These are phyloP conservation scores for Pythium sp. DNA, from an alignment of 352 stramenopile genomes.

Conservation along the genomic window DNA sequence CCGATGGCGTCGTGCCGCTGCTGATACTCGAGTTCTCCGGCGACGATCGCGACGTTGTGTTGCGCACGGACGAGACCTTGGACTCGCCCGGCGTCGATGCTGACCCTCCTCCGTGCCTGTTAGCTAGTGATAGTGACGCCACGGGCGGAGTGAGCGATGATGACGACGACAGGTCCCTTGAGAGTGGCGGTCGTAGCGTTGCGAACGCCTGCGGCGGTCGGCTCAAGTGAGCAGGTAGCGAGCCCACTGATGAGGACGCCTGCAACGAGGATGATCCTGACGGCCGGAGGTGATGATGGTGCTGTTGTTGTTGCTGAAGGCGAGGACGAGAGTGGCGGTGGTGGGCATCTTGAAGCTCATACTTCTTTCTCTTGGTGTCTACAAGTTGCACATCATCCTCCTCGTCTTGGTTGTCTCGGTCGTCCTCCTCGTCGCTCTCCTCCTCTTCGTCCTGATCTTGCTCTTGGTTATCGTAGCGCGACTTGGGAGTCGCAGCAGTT, in stretches of 20 bases:
- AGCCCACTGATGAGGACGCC: not conserved
- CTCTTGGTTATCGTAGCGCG: not conserved
- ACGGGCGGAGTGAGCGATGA: not conserved
- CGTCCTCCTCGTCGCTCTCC: not conserved
- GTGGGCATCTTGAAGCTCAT: not conserved
- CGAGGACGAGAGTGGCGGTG: not conserved
- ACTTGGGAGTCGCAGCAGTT: conserved; percentile 3
- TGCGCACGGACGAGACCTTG: conserved; percentile 5
- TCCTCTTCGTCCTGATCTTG: not conserved
- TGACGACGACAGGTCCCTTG: not conserved
- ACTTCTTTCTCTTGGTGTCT: not conserved
- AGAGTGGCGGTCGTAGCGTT: not conserved
- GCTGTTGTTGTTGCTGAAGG: not conserved
- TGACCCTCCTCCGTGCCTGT: not conserved
- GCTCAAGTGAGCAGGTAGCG: not conserved
- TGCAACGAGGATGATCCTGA: not conserved
- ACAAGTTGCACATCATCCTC: not conserved
- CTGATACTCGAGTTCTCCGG: not conserved
- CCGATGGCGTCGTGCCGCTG: no score
- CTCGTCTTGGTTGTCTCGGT: not conserved
- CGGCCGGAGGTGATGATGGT: not conserved
- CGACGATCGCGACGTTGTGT: not conserved
- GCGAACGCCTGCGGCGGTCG: not conserved
- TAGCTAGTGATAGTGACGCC: not conserved
- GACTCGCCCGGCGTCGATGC: not conserved